Percentiles rank a stretch among this genome's conserved stretches.
These are phyloP conservation scores for Jatropha multifida DNA, from an alignment of 441 rosid species.

Conservation along the genomic window DNA sequence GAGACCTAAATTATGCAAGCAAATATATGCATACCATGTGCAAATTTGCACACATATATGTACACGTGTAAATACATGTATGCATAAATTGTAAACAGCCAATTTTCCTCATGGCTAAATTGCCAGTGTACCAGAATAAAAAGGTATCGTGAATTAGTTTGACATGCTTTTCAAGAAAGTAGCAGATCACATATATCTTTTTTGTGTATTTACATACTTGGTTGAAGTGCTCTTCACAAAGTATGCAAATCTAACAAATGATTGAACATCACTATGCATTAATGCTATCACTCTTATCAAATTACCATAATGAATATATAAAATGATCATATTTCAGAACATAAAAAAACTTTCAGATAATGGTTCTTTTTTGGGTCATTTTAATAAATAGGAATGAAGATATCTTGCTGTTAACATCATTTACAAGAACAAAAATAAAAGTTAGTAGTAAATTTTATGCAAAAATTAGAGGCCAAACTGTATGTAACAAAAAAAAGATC, in stretches of 20 bases:
- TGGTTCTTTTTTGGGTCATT: background rate
- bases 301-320: background rate
- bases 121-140: too few relatives aligned
- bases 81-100: background rate
- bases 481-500: background rate
- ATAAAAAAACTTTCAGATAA: background rate
- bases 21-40: background rate
- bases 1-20: background rate
- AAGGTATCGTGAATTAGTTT: background rate
- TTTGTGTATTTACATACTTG: background rate
- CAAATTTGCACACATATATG: background rate
- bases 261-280: background rate
- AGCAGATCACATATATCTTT: background rate
- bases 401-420: background rate
- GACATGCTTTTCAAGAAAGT: background rate
- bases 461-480: background rate
- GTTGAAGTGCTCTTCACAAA: background rate
- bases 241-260: background rate
- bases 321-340: background rate
- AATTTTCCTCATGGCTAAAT: background rate
- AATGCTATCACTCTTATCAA: background rate
- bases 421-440: background rate
- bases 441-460: background rate
- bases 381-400: background rate
- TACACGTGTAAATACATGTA: background rate